These are phyloP conservation scores for Phalaenopsis hybrid DNA, from an alignment of 116 monocot species.

Conservation along the genomic window DNA sequence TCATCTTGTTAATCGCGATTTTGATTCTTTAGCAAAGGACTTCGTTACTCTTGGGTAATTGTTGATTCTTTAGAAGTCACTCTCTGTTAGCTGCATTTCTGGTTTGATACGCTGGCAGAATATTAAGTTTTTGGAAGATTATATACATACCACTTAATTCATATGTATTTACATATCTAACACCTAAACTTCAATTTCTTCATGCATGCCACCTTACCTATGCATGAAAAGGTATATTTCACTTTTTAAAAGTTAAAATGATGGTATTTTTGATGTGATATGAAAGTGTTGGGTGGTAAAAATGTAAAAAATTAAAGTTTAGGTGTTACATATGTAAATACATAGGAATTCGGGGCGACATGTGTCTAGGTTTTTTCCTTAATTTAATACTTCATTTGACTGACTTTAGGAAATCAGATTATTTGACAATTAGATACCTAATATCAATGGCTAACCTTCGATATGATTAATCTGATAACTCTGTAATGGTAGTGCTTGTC, in stretches of 20 bases:
- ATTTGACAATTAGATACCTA: background rate
- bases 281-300: no score
- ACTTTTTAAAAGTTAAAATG: no score
- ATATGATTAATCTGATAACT: background rate
- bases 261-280: no score
- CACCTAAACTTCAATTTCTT: no score
- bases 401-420: background rate
- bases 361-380: background rate
- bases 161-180: no score
- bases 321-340: no score
- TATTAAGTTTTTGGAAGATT: no score
- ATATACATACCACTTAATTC: background rate
- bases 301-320: no score
- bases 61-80: background rate
- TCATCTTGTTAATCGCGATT: conserved; percentile 98
- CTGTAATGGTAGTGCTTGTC: background rate
- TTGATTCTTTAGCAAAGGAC: conserved; percentile 92
- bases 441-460: background rate
- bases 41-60: conserved; percentile 96
- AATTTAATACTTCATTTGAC: background rate
- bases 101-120: background rate
- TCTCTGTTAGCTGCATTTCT: background rate
- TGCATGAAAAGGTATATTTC: no score
- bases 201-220: no score
- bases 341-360: no score